phyloP scores from a whole-genome alignment of 257 asterid species.

The Rhazya stricta region DNA sequence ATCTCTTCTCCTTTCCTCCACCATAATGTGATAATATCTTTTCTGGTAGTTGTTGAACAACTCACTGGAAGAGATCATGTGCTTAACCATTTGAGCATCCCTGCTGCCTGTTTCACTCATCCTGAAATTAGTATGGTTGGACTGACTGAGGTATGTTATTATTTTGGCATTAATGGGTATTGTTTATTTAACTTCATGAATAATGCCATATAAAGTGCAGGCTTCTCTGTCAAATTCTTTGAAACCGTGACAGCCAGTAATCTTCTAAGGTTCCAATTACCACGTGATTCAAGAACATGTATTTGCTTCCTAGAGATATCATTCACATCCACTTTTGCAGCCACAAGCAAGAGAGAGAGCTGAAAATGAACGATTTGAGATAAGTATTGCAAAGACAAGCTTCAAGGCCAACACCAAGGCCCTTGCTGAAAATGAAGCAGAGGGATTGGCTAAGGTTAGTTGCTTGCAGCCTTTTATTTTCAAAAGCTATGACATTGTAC shows the following conservation, averaged over 20 bases:
- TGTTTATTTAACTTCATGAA: not conserved
- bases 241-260: not conserved
- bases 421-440: slow-evolving; percentile 83
- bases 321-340: slow-evolving; percentile 28
- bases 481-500: not conserved
- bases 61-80: slow-evolving; percentile 80
- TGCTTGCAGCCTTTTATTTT: not conserved
- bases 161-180: not conserved
- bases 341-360: slow-evolving; percentile 86
- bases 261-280: not conserved
- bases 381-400: slow-evolving; percentile 67
- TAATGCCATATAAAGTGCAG: not conserved
- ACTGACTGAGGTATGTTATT: slow-evolving; percentile 67
- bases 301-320: not conserved
- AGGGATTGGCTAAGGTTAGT: slow-evolving; percentile 76
- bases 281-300: not conserved
- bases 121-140: slow-evolving; percentile 98
- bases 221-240: not conserved
- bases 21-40: slow-evolving; percentile 6
- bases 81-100: slow-evolving; percentile 81
- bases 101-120: slow-evolving; percentile 94
- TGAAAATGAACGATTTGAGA: slow-evolving; percentile 69
- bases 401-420: slow-evolving; percentile 86
- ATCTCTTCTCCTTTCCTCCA: not conserved
- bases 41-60: slow-evolving; percentile 83